Base-by-base conservation (phyloP, 2,329 filamentous ascomycete genomes). In the Zasmidium citrigriseum region DNA sequence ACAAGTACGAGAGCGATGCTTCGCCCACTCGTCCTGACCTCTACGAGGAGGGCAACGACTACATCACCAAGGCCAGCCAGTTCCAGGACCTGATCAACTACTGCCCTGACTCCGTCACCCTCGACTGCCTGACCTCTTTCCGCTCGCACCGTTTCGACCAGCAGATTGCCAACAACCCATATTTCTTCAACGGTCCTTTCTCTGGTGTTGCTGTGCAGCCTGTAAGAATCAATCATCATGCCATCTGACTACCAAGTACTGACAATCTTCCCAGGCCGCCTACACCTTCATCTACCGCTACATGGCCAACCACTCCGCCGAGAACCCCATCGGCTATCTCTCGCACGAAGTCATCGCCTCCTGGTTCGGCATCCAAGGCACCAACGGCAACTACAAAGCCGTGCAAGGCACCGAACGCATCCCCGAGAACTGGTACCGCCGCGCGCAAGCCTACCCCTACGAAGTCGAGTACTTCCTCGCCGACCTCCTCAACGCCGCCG, bases 1-100 rank as follows among this genome's bases (percentile, higher is more conserved):
- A 72, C 57, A 64, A 73, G 57, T 75, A 73, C 59, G 73, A 75
- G 65, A 58, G 57, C 14, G 73, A 75, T 55, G 69, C 61, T 11
- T 73, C 70, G 3, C 72, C 73, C 2, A 70, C 68, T 10, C 62
- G 73, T 18, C 67, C 63, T 46, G 72, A 75, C 38, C 54, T 74
- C 10, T 73, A 72, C 57, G 50, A 67, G 25, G 56, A 49, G 1
- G 70, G 70, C 44, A 63, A 71, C 60, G 63, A 70, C 48, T 70
- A 64, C 58, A 62, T 63, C 14, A 60, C 67, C 16, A 46, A 62
- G 49, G 38, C 67, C 46, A 24, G 54, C 18, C 65, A 70, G 24
- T 71, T 71, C 58, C 67, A 72, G 52, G 58, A 64, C 18, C 51
- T 74, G 24, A 72, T 71, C 61, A 60, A 67, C 47, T 56, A 52